phyloP scores from a whole-genome alignment of 202 grass and related monocot genomes.

The Setaria viridis region DNA sequence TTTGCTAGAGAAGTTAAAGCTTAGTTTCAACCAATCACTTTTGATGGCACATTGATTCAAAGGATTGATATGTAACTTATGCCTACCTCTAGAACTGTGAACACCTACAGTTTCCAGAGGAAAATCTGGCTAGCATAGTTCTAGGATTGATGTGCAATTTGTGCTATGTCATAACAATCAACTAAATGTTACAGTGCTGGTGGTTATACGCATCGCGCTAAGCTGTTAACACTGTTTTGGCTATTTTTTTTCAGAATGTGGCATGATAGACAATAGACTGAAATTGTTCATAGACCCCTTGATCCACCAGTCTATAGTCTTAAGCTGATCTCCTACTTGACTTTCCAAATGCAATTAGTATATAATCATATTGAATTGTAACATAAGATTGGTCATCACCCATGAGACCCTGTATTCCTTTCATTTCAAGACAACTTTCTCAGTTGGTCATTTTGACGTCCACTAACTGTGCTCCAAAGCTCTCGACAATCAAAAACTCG shows the following conservation, averaged over 20 bases:
- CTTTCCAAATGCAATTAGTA: background rate
- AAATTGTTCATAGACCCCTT: background rate
- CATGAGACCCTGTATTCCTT: background rate
- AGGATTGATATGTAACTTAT: background rate
- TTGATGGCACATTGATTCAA: background rate
- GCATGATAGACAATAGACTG: background rate
- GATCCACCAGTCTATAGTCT: background rate
- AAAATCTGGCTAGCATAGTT: constrained; percentile 2
- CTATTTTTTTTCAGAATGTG: background rate
- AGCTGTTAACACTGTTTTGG: background rate
- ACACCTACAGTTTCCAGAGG: too few relatives aligned
- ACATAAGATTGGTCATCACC: background rate
- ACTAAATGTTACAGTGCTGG: background rate
- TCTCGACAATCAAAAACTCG: background rate
- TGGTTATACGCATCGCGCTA: background rate
- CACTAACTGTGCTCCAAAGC: background rate
- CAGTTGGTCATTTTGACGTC: background rate
- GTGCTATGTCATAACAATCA: background rate
- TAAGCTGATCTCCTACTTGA: background rate
- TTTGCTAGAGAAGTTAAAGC: constrained; percentile 18
- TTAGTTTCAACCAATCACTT: background rate
- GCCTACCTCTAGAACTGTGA: background rate
- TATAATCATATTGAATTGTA: background rate
- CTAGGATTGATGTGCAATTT: background rate
- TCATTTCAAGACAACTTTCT: background rate